Conservation (phyloP, 2,329 filamentous ascomycete species). For the Fusarium anguioides region DNA sequence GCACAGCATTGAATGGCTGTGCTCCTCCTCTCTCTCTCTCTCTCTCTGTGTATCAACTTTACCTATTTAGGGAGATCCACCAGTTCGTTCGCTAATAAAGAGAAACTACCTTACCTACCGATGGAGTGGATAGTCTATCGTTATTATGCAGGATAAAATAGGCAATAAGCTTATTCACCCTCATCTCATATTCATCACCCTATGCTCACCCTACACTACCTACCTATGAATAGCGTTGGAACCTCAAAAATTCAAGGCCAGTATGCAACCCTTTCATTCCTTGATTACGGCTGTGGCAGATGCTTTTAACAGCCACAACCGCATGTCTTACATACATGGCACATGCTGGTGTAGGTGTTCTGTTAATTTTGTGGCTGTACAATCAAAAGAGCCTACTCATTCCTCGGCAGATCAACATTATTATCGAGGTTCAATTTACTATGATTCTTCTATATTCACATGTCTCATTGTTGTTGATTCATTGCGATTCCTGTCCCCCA, state of each 20-base stretch:
- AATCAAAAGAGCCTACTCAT: background rate
- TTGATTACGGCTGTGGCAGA: constrained; percentile 19
- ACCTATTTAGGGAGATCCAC: background rate
- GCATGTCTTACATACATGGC: constrained; percentile 8
- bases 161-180: background rate
- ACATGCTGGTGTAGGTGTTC: background rate
- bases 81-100: background rate
- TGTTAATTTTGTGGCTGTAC: background rate
- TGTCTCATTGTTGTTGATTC: background rate
- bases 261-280: constrained; percentile 20
- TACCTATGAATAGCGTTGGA: background rate
- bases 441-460: background rate
- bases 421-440: background rate
- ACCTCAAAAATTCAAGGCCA: background rate
- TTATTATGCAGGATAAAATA: background rate
- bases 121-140: too few relatives aligned
- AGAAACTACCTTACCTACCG: background rate
- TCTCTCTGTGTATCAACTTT: background rate
- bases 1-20: constrained; percentile 1
- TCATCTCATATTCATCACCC: background rate
- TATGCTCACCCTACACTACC: background rate
- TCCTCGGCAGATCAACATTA: background rate
- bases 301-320: constrained; percentile 19
- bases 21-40: constrained; percentile 1
- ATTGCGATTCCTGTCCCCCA: constrained; percentile 52